Evolutionary conservation across 2,329 filamentous ascomycete species (phyloP).

Genomic region (Mycosphaerelloides madeirae): DNA sequence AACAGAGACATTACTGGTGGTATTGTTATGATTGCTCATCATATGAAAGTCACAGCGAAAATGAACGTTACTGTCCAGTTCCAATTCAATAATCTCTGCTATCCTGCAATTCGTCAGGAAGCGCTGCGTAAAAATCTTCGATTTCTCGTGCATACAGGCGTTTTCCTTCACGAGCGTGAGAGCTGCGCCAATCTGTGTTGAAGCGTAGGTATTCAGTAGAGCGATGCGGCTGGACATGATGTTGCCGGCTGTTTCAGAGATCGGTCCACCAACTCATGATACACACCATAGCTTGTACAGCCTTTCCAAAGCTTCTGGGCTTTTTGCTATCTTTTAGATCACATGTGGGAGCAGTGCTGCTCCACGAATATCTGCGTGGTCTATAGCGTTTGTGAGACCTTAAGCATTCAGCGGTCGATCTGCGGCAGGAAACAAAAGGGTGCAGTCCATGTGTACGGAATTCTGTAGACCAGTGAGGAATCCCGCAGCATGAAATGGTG

Average conservation of each 20-base stretch:
- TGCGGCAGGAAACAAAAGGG: background rate
- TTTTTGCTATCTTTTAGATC: constrained; percentile 1
- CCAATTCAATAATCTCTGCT: too few relatives aligned
- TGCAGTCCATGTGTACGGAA: constrained; percentile 1
- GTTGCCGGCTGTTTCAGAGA: constrained; percentile 1
- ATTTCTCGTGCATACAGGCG: too few relatives aligned
- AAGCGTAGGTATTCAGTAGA: background rate
- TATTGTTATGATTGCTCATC: too few relatives aligned
- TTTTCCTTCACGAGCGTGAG: background rate
- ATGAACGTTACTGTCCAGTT: too few relatives aligned
- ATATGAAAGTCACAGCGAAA: too few relatives aligned
- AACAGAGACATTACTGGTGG: too few relatives aligned
- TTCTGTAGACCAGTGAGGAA: background rate
- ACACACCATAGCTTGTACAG: background rate
- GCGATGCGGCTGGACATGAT: background rate
- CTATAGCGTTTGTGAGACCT: background rate
- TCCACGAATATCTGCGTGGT: background rate
- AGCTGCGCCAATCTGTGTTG: constrained; percentile 1
- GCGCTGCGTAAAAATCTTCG: too few relatives aligned
- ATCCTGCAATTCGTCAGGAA: too few relatives aligned
- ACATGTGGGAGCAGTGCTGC: constrained; percentile 1
- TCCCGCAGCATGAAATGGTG: constrained; percentile 1
- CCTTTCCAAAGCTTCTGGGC: constrained; percentile 1
- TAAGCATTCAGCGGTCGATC: constrained; percentile 2
- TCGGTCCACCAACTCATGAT: background rate